Conservation (phyloP, 108 stramenopile genomes). For the Pseudonitzschia multistriata region DNA sequence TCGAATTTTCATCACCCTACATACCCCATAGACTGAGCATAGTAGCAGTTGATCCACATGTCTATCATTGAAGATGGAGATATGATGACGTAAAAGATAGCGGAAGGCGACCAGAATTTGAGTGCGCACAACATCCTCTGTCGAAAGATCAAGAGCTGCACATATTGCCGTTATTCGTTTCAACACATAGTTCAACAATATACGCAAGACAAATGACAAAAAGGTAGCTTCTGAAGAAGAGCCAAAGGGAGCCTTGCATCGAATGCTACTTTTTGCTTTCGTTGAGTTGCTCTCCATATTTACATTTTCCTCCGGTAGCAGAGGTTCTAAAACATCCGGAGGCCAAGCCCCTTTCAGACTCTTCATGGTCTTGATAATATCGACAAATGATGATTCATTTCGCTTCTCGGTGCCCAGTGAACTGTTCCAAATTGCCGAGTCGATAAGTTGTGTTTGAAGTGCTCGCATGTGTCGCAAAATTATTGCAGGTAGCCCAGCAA, state of each 20-base stretch:
- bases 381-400: slow-evolving; percentile 6
- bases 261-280: background rate
- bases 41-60: slow-evolving; percentile 46
- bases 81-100: slow-evolving; percentile 34
- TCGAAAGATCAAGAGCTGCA: slow-evolving; percentile 21
- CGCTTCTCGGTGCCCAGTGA: background rate
- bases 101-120: slow-evolving; percentile 46
- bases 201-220: slow-evolving; percentile 32
- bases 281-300: background rate
- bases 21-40: slow-evolving; percentile 38
- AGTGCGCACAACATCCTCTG: slow-evolving; percentile 3
- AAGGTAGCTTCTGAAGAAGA: slow-evolving; percentile 25
- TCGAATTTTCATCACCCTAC: slow-evolving; percentile 24
- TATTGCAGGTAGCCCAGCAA: slow-evolving; percentile 24
- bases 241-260: slow-evolving; percentile 4
- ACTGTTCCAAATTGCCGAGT: slow-evolving; percentile 32
- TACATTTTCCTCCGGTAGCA: slow-evolving; percentile 21
- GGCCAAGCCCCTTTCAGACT: slow-evolving; percentile 30
- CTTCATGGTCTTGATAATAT: slow-evolving; percentile 17
- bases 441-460: slow-evolving; percentile 25
- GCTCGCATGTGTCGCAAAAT: slow-evolving; percentile 22
- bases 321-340: slow-evolving; percentile 23
- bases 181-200: slow-evolving; percentile 26
- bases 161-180: slow-evolving; percentile 31
- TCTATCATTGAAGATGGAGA: slow-evolving; percentile 34